Percentiles rank a stretch among this genome's conserved stretches.
Conservation (phyloP, 768 basidiomycete species). For the Tylopilus subfusipes region DNA sequence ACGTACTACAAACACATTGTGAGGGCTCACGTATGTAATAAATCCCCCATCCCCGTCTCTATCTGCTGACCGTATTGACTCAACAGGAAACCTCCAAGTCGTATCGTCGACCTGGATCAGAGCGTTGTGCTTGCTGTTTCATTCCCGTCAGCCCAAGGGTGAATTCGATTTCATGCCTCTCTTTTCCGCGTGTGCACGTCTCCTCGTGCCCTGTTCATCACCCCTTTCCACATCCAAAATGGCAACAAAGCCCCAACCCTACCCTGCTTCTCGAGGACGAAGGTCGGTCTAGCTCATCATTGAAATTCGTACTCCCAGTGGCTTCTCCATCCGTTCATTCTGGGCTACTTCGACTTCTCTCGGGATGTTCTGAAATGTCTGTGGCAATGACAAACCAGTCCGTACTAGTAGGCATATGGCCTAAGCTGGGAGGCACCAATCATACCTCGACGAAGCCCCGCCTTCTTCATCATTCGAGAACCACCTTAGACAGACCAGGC, state of each 20-base stretch:
- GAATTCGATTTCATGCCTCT: slow-evolving; percentile 4
- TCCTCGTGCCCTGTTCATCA: slow-evolving; percentile 15
- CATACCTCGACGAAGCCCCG: not conserved
- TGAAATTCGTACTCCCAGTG: slow-evolving; percentile 8
- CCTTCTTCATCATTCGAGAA: slow-evolving; percentile 9
- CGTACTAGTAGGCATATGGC: not conserved
- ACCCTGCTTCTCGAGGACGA: slow-evolving; percentile 8
- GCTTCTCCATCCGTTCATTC: slow-evolving; percentile 8
- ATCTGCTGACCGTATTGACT: not conserved
- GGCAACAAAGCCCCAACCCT: slow-evolving; percentile 4
- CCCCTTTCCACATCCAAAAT: slow-evolving; percentile 11
- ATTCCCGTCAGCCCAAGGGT: slow-evolving; percentile 18
- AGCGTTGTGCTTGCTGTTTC: slow-evolving; percentile 8
- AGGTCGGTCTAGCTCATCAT: slow-evolving; percentile 7
- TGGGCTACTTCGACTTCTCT: slow-evolving; percentile 9
- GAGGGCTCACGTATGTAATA: slow-evolving; percentile 23
- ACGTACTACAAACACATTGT: slow-evolving; percentile 24
- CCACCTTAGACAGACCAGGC: slow-evolving; percentile 3
- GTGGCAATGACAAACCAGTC: slow-evolving; percentile 13
- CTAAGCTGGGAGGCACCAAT: slow-evolving; percentile 3
- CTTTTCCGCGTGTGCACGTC: slow-evolving; percentile 5
- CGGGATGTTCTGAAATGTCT: not conserved
- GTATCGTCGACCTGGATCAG: not conserved
- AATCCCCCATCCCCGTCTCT: not conserved
- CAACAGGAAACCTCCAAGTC: slow-evolving; percentile 9